Evolutionary conservation across 2,329 filamentous ascomycete species (phyloP).

Genomic region (Colletotrichum falcatum): DNA sequence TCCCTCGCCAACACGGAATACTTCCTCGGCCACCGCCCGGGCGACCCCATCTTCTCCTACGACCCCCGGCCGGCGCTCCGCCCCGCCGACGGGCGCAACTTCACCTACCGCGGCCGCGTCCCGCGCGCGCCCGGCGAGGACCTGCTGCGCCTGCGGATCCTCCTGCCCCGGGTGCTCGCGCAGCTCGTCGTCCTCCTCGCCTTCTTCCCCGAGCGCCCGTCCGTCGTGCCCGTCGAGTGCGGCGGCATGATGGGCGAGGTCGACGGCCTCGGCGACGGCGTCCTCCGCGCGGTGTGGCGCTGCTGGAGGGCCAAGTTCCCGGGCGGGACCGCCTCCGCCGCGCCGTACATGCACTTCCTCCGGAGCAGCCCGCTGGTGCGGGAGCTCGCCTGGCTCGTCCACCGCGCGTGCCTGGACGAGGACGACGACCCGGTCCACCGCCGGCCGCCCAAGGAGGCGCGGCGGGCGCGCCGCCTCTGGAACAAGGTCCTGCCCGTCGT

Average conservation of each 20-base stretch:
- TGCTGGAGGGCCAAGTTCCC: not conserved
- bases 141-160: constrained; percentile 38
- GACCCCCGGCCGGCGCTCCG: not conserved
- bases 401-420: not conserved
- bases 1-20: constrained; percentile 7
- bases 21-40: constrained; percentile 45
- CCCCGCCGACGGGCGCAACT: constrained; percentile 6
- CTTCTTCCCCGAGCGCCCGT: constrained; percentile 16
- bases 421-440: too few relatives aligned
- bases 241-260: not conserved
- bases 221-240: not conserved
- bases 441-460: not conserved
- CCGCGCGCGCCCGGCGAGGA: constrained; percentile 43
- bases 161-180: constrained; percentile 33
- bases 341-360: constrained; percentile 28
- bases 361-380: not conserved
- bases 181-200: constrained; percentile 41
- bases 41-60: constrained; percentile 48
- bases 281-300: not conserved
- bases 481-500: not conserved
- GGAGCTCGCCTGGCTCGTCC: constrained; percentile 24
- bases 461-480: not conserved
- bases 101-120: constrained; percentile 44
- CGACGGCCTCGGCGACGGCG: not conserved
- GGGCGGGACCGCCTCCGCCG: not conserved